Evolutionary conservation across 305 asterid species (phyloP), one percentile per base, ranked within the genome.

Genomic region (Andrographis paniculata): DNA sequence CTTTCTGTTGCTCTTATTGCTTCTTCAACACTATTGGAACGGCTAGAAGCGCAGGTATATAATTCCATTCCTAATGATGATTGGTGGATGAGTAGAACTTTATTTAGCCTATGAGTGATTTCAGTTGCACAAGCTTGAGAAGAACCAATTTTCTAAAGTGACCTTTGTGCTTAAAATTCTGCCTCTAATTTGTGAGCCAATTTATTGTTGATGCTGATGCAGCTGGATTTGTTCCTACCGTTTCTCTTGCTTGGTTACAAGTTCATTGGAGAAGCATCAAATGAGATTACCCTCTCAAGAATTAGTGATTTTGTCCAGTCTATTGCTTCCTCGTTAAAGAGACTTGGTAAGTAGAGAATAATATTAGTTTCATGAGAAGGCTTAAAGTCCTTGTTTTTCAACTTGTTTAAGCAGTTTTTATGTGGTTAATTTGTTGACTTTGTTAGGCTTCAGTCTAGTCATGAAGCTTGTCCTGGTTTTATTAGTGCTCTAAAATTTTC

Each of bases 181-280:
- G 38, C 4, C 59, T 20, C 53, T 46, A 31, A 41, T 43, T 61
- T 48, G 64, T 16, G 28, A 21, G 52, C 20, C 60, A 44, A 48
- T 21, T 19, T 10, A 16, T 33, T 43, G 22, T 61, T 62, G 63
- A 39, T 70, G 72, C 95, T 87, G 99, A 74, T 79, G 86, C 84
- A 75, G 52, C 72, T 87, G 28, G 76, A 79, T 59, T 42, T 73
- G 40, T 55, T 76, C 36, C 62, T 91, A 69, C 78, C 88, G 50
- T 77, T 67, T 71, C 77, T 76, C 52, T 74, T 79, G 60, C 66
- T 81, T 67, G 93, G 95, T 39, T 87, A 74, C 89, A 87, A 87
- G 78, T 79, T 77, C 73, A 62, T 79, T 52, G 93, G 87, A 65
- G 75, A 70, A 62, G 80, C 87, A 62, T 76, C 95, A 62, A 75